These are phyloP conservation scores for Iris pallida DNA, from an alignment of 116 monocot species.

Conservation along the genomic window DNA sequence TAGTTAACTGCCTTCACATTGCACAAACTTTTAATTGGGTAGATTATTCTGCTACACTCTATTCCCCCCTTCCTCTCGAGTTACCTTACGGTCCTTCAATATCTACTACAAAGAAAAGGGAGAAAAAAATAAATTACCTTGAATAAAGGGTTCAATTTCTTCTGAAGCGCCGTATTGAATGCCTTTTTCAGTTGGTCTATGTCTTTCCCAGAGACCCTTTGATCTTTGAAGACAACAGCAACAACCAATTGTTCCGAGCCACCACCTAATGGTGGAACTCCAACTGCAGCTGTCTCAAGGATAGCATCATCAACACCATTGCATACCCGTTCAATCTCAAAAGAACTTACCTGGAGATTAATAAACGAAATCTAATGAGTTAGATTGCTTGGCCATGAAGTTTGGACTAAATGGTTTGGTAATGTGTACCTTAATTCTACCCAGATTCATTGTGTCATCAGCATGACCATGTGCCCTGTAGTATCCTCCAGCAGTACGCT, in stretches of 20 bases:
- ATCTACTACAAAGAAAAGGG: not conserved
- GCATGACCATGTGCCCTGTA: conserved; percentile 93
- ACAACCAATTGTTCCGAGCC: conserved; percentile 84
- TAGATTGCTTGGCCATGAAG: not conserved
- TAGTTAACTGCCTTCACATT: no score
- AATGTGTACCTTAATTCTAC: conserved; percentile 78
- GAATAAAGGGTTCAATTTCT: conserved; percentile 86
- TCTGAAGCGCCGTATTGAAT: conserved; percentile 72
- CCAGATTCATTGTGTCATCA: conserved; percentile 99
- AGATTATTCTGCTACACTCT: no score
- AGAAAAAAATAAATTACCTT: conserved; percentile 34
- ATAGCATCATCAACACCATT: conserved; percentile 59
- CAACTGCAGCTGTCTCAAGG: conserved; percentile 89
- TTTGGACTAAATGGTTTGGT: not conserved
- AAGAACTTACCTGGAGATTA: conserved; percentile 65
- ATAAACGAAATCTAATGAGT: not conserved
- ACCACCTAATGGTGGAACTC: conserved; percentile 77
- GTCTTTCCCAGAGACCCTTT: conserved; percentile 16
- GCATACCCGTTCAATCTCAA: conserved; percentile 91
- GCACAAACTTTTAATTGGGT: no score
- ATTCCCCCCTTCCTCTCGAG: no score
- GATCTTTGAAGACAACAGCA: conserved; percentile 73
- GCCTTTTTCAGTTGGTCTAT: conserved; percentile 45
- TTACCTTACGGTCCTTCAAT: no score
- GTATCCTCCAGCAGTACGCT: conserved; percentile 59